Conservation (phyloP, 2,329 filamentous ascomycete genomes). For the Dactylellina cionopaga region DNA sequence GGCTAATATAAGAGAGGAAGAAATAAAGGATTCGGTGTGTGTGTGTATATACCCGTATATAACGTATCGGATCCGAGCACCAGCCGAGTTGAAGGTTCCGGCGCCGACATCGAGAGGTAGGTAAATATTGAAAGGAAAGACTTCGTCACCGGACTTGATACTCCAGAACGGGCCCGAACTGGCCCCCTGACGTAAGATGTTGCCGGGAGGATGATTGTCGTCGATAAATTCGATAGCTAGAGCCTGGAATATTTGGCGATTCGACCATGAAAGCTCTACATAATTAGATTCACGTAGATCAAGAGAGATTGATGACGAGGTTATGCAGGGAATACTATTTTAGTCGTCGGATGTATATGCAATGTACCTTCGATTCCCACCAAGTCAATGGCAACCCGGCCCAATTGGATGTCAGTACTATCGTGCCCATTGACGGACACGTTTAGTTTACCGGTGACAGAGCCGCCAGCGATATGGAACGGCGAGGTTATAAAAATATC, state of each 20-base stretch:
- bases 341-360: too few relatives aligned
- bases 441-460: conserved; percentile 56
- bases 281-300: not conserved
- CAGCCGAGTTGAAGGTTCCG: conserved; percentile 54
- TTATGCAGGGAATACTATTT: too few relatives aligned
- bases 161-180: conserved; percentile 55
- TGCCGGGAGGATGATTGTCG: conserved; percentile 54
- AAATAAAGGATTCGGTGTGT: too few relatives aligned
- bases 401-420: conserved; percentile 54
- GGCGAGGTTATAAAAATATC: conserved; percentile 46
- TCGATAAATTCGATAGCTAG: conserved; percentile 56
- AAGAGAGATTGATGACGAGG: not conserved
- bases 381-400: conserved; percentile 55
- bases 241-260: conserved; percentile 55
- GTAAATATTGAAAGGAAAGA: conserved; percentile 54
- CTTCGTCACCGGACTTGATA: conserved; percentile 53
- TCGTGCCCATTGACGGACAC: conserved; percentile 52
- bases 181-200: conserved; percentile 53
- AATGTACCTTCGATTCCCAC: conserved; percentile 57
- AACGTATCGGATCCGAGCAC: conserved; percentile 56
- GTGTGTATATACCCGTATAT: conserved; percentile 57
- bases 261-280: conserved; percentile 54
- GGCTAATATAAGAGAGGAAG: conserved; percentile 8
- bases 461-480: conserved; percentile 53
- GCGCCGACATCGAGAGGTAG: conserved; percentile 56